phyloP scores from a whole-genome alignment of 495 filamentous ascomycete species.

The Paragyromitra xinjiangensis region DNA sequence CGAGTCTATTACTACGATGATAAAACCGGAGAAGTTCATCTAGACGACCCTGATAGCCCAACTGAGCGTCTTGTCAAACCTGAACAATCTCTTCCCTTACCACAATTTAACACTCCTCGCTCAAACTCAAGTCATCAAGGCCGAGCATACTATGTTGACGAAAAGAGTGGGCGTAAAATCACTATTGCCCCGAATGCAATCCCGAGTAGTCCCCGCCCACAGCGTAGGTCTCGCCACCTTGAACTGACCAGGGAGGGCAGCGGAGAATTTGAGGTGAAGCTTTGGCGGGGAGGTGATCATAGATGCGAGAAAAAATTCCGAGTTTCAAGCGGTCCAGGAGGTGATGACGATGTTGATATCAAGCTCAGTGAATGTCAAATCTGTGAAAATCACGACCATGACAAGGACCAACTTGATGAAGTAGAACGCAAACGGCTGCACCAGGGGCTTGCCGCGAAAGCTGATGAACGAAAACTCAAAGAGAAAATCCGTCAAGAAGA shows the following conservation, averaged over 20 bases:
- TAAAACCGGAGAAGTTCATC: conserved; percentile 23
- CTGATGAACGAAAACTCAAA: conserved; percentile 41
- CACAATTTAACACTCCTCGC: background rate
- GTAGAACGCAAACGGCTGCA: conserved; percentile 1
- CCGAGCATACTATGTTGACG: conserved; percentile 39
- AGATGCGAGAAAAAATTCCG: conserved; percentile 41
- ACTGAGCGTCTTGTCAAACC: conserved; percentile 1
- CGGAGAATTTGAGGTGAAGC: conserved; percentile 47
- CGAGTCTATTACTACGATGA: conserved; percentile 42
- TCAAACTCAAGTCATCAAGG: conserved; percentile 1
- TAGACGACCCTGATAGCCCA: conserved; percentile 5
- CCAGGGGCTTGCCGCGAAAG: background rate
- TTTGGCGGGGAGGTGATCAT: conserved; percentile 35
- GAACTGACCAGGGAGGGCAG: conserved; percentile 45
- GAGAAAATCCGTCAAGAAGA: conserved; percentile 43
- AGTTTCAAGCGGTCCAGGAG: conserved; percentile 40
- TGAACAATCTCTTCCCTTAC: background rate
- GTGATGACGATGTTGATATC: conserved; percentile 37
- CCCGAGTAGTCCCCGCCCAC: conserved; percentile 10
- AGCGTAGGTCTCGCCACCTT: conserved; percentile 43
- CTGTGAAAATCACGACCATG: conserved; percentile 23
- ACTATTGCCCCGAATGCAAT: conserved; percentile 22
- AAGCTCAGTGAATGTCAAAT: conserved; percentile 41
- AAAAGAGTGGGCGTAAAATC: conserved; percentile 39
- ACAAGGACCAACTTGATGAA: background rate